phyloP scores from a whole-genome alignment of 441 rosid genomes.

The Populus hybrid region DNA sequence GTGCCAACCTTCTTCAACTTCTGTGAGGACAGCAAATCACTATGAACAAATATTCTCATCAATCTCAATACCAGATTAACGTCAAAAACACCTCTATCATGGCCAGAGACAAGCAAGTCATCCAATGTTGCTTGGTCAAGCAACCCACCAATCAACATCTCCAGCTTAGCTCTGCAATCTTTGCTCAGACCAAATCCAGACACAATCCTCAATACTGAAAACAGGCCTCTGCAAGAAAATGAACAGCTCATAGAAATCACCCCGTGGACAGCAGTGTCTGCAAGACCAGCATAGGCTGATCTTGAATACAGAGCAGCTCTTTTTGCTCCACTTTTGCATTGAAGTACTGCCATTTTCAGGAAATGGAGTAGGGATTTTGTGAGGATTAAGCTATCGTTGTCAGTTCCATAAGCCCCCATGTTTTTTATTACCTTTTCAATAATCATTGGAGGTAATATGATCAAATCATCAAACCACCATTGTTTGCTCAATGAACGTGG shows the following conservation, averaged over 20 bases:
- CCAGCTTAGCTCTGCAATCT: conserved; percentile 51
- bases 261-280: conserved; percentile 58
- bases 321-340: conserved; percentile 16
- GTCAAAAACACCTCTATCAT: conserved; percentile 48
- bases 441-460: conserved; percentile 42
- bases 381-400: conserved; percentile 51
- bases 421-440: conserved; percentile 44
- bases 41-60: conserved; percentile 42
- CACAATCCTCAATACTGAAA: conserved; percentile 47
- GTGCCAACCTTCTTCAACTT: conserved; percentile 52
- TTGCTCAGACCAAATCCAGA: conserved; percentile 49
- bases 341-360: conserved; percentile 37
- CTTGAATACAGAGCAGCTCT: conserved; percentile 6
- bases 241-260: conserved; percentile 29
- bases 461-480: conserved; percentile 78
- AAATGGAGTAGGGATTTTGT: conserved; percentile 72
- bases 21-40: conserved; percentile 16
- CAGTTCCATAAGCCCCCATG: conserved; percentile 46
- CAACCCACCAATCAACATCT: conserved; percentile 55
- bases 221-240: conserved; percentile 65
- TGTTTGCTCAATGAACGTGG: conserved; percentile 36
- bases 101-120: conserved; percentile 56
- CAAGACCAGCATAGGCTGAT: conserved; percentile 36
- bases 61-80: conserved; percentile 60
- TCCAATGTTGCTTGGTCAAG: conserved; percentile 71